Conservation (phyloP, 169 alveolate species). For the Cryptosporidium ryanae region DNA sequence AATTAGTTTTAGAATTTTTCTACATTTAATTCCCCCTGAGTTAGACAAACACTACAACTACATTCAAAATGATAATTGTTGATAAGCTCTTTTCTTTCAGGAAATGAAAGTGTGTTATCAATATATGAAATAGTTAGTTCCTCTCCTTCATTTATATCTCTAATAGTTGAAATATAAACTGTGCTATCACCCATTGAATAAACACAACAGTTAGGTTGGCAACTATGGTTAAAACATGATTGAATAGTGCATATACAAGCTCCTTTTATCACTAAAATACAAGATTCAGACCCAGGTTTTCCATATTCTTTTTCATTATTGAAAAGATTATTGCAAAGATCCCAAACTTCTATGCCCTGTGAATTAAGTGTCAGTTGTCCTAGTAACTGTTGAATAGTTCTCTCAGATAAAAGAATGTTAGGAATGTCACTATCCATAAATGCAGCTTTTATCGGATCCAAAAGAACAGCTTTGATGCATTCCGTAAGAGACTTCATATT, state of each 20-base stretch:
- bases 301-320: background rate
- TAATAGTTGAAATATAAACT: constrained; percentile 75
- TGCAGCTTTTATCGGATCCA: constrained; percentile 4
- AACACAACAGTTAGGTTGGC: constrained; percentile 77
- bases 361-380: constrained; percentile 76
- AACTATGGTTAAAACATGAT: constrained; percentile 80
- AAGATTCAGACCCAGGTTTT: constrained; percentile 1
- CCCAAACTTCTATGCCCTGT: constrained; percentile 77
- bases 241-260: constrained; percentile 78
- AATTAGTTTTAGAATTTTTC: too few species aligned
- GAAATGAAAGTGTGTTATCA: constrained; percentile 77
- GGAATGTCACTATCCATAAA: constrained; percentile 19
- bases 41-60: constrained; percentile 57
- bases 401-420: constrained; percentile 31
- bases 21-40: constrained; percentile 7
- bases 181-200: constrained; percentile 53
- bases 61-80: constrained; percentile 76
- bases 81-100: constrained; percentile 64
- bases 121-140: constrained; percentile 78
- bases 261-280: constrained; percentile 65
- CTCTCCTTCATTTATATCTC: constrained; percentile 76
- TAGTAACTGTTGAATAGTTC: constrained; percentile 64
- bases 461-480: constrained; percentile 34
- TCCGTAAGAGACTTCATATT: constrained; percentile 49
- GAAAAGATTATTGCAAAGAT: background rate